Percentiles rank a stretch among this genome's conserved stretches.
phyloP scores from a whole-genome alignment of 169 alveolate species.

The Plasmodium yoelii region DNA sequence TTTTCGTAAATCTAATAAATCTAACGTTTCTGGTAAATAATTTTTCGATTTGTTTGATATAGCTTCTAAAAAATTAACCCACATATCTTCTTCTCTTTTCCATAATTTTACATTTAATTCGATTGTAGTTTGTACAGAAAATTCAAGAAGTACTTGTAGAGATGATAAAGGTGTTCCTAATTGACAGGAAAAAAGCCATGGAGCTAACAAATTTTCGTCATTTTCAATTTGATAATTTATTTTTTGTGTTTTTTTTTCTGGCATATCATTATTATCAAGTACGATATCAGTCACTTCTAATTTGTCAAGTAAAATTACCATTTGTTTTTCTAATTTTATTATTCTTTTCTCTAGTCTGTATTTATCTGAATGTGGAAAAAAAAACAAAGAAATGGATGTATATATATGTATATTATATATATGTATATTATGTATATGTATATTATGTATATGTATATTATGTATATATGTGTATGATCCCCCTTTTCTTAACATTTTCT shows the following conservation, averaged over 20 bases:
- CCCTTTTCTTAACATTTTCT: not conserved
- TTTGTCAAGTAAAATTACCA: slow-evolving; percentile 78
- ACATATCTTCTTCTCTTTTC: slow-evolving; percentile 93
- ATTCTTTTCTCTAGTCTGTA: slow-evolving; percentile 66
- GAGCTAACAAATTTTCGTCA: slow-evolving; percentile 87
- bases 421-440: not conserved
- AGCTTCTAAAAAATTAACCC: slow-evolving; percentile 88
- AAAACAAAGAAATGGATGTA: not conserved
- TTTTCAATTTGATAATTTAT: slow-evolving; percentile 78
- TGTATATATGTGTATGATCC: not conserved
- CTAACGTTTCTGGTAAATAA: slow-evolving; percentile 37
- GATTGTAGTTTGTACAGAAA: slow-evolving; percentile 87
- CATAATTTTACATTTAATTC: slow-evolving; percentile 90
- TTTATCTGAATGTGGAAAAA: not conserved
- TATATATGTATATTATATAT: not conserved
- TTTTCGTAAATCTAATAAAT: slow-evolving; percentile 56
- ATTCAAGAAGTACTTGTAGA: slow-evolving; percentile 91
- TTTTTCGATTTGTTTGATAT: slow-evolving; percentile 79
- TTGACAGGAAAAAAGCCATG: slow-evolving; percentile 94
- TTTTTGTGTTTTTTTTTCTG: slow-evolving; percentile 26
- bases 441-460: not conserved
- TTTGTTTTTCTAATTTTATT: slow-evolving; percentile 81
- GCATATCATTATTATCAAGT: slow-evolving; percentile 16
- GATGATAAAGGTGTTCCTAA: slow-evolving; percentile 93
- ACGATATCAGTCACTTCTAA: slow-evolving; percentile 49